Evolutionary conservation across 2,329 filamentous ascomycete species (phyloP), one percentile per base, ranked within the genome.

Genomic region (Pyrenophora teres): DNA sequence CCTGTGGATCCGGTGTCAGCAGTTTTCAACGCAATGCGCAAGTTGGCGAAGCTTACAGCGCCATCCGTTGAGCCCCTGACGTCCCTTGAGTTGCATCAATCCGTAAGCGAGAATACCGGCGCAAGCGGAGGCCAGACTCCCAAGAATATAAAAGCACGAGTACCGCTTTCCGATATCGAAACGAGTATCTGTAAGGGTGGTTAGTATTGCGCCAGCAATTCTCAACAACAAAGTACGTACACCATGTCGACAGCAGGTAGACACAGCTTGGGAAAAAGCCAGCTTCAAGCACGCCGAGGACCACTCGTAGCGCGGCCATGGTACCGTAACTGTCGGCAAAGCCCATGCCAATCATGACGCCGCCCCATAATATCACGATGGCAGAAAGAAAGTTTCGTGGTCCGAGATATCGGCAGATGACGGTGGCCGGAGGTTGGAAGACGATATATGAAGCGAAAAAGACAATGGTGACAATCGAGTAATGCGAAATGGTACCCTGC

Each of bases 121-220:
- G 59, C 87, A 87, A 1, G 84, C 87, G 0, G 84, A 81, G 0
- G 87, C 85, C 5, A 87, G 77, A 56, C 82, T 86, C 32, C 87
- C 87, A 4, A 89, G 77, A 13, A 90, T 79, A 67, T 89, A 90
- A 64, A 90, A 90, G 19, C 81, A 70, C 0, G 85, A 84, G 65
- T 88, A 89, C 42, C 87, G 79, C 69, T 87, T 87, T 43, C 87
- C 86, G 15, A 90, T 79, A 71, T 90, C 87, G 60, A 83, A 87
- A 78, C 76, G 69, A 7, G 73, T 70, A 48, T 79, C 55, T 57
- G 23, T n/a, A 30, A 4, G n/a, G 15, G 10, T 3, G n/a, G 9
- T 57, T 41, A 54, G 38, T 30, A 15, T 23, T 6, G 16, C 8
- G 3, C 4, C 16, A 15, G 8, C 12, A 6, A 9, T 12, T 9